Base-by-base conservation (phyloP, 208 protist genomes). In the Leishmania major region DNA sequence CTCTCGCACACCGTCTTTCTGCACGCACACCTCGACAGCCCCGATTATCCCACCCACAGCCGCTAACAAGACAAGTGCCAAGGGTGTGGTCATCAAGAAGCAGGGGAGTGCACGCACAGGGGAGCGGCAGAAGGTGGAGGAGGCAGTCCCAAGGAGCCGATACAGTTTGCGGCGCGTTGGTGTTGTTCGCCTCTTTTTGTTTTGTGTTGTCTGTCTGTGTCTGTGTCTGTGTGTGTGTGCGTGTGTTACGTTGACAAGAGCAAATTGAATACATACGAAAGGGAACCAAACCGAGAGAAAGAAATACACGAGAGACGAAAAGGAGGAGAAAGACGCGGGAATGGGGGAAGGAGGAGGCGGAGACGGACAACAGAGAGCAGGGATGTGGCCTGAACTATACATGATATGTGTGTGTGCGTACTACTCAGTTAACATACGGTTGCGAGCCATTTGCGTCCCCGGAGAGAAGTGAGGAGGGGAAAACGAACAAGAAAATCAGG, bases 241-340 rank as follows among this genome's bases (percentile, higher is more conserved):
- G 35, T 51, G 69, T 45, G 45, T 77, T 35, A 77, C 13, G 51
- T 43, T 45, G 35, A 77, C 19, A 43, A 60, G 72, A 74, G 69
- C 69, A 53, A 53, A 74, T 31, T 74, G 69, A 53, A 74, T 74
- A 74, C 69, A 74, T 74, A 69, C 77, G 28, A 80, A 43, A 86
- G 31, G 64, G 22, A 66, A 72, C 43, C 3, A 37, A 71, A 86
- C 51, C 43, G 35, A 77, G 13, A 84, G 37, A 22, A 40, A 78
- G 49, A 53, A 82, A 49, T 28, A 78, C 40, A 25, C 37, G 78
- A 82, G 66, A 76, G 7, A 78, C 28, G 47, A 43, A 82, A 62
- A 60, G 51, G 53, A 77, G 49, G 31, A 64, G 17, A 81, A n/a
- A 35, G 64, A 35, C 47, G 2, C 25, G 40, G 40, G 25, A 67